Evolutionary conservation across 2,329 filamentous ascomycete species (phyloP), one percentile per base, ranked within the genome.

Genomic region (Cytospora piceae): DNA sequence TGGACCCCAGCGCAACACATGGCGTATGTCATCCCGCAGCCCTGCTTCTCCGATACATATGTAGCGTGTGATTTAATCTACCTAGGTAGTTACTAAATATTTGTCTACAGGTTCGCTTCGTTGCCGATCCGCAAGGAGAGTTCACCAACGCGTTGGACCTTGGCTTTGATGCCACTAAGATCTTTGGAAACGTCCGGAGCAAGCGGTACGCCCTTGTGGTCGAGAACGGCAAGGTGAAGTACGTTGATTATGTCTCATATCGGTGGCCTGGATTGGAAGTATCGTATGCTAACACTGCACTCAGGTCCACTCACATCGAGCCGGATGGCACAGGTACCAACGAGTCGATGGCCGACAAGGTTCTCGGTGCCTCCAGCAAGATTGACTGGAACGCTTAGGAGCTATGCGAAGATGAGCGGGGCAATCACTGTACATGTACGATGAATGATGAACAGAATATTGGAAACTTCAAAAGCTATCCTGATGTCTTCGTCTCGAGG

Each of bases 201-300:
- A 96, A 97, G 87, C 87, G 94, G 59, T 97, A 96, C 74, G 93
- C 91, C 24, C 82, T 97, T 63, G 85, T 94, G 60, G 82, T 96
- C 61, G 89, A 96, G 80, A 81, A 96, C 72, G 94, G 94, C 71
- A 93, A 92, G 79, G 91, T 97, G 72, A 90, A 90, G 79, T 68
- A 49, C 39, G 67, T 64, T 17, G 15, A 27, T 22, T n/a, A 17
- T n/a, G 14, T 51, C 11, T 29, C 17, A 7, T 22, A 12, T 9
- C 3, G 7, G 14, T 5, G 15, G 14, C 2, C 22, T 31, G 46
- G 14, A 1, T 32, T 14, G 20, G 5, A 24, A 31, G 14, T 9
- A n/a, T 27, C 31, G 12, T 17, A 51, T 53, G 55, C 49, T 68
- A 20, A 68, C 53, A 20, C 12, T 15, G 6, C n/a, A 22, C 1